A percentile compares a stretch with the other conserved stretches of the same genome.
These are phyloP conservation scores for Chytridium lagenaria DNA, from an alignment of 371 early-diverging fungal species.

Conservation along the genomic window DNA sequence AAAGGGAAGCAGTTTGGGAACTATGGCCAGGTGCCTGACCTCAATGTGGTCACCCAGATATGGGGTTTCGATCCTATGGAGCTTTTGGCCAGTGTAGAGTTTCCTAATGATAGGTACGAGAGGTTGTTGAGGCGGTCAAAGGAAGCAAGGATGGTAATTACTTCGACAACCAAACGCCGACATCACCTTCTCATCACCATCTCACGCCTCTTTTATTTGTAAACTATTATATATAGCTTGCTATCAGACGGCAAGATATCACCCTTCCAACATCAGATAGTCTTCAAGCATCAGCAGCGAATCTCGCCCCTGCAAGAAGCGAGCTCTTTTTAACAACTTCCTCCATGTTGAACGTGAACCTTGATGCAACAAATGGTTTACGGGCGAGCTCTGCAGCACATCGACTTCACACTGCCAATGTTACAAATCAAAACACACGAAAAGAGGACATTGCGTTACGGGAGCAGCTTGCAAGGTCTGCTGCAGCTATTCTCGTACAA, in stretches of 20 bases:
- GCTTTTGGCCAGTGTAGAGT: slow-evolving; percentile 48
- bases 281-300: background rate
- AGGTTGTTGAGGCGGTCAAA: slow-evolving; percentile 36
- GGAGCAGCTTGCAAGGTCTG: slow-evolving; percentile 51
- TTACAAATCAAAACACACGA: slow-evolving; percentile 12
- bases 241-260: slow-evolving; percentile 24
- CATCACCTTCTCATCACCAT: background rate
- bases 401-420: background rate
- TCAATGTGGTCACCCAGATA: slow-evolving; percentile 35
- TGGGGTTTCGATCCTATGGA: slow-evolving; percentile 59
- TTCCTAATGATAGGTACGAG: slow-evolving; percentile 57
- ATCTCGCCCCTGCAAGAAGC: slow-evolving; percentile 8
- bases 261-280: background rate
- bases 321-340: slow-evolving; percentile 1
- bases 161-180: no score
- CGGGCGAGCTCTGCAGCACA: slow-evolving; percentile 7
- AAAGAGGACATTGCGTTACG: slow-evolving; percentile 33
- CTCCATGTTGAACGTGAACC: slow-evolving; percentile 5
- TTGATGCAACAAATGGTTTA: slow-evolving; percentile 5
- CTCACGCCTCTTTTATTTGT: background rate
- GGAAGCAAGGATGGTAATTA: slow-evolving; percentile 43
- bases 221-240: slow-evolving; percentile 23
- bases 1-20: background rate
- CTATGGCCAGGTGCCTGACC: background rate
- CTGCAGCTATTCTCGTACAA: slow-evolving; percentile 55